These are phyloP conservation scores for bread wheat (Triticum aestivum) DNA, from an alignment of 176 grass and related monocot genomes.

Conservation along the genomic window IWGSC_CS_RefSeq_v2.1 NC_057797.1:618349890-618350389, in stretches of 20 bases:
- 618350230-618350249: background rate
- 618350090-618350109: conserved; percentile 63
- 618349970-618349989: conserved; percentile 25
- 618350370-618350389: conserved; percentile 48
- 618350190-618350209: background rate
- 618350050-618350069: conserved; percentile 41
- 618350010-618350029: background rate
- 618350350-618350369: conserved; percentile 58
- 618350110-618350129: conserved; percentile 55
- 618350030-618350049: conserved; percentile 56
- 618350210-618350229: background rate
- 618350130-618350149: background rate
- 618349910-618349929: conserved; percentile 38
- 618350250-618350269: conserved; percentile 25
- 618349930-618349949: conserved; percentile 2
- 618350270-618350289: conserved; percentile 12
- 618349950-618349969: background rate
- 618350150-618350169: background rate
- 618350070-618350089: conserved; percentile 43
- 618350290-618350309: conserved; percentile 18
- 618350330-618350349: conserved; percentile 68
- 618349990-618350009: conserved; percentile 3
- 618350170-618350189: background rate
- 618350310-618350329: conserved; percentile 81
- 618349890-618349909: conserved; percentile 36